Evolutionary conservation across 2,329 filamentous ascomycete genomes (phyloP), one percentile per base, ranked within the genome.

Genomic region (Penicillium corylophilum): DNA sequence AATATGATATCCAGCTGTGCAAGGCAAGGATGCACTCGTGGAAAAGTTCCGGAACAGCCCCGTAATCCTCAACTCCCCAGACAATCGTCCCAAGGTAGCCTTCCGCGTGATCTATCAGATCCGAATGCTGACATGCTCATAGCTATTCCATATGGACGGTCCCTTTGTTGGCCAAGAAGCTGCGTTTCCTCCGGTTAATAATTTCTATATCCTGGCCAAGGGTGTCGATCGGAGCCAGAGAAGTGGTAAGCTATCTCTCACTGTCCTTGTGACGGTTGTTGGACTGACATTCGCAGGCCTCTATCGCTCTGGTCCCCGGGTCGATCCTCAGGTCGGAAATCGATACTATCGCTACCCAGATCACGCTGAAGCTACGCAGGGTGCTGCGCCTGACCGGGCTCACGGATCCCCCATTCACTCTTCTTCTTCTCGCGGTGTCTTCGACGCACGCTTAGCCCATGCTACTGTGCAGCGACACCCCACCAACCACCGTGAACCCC

Each of bases 31-130:
- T 66, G 93, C 90, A 57, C 79, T 97, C 0, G 84, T 96, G 6
- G 89, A 95, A 70, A 96, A 97, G 68, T 99, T 99, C 67, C 86
- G 94, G 31, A 99, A 99, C 75, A 96, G 90, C 35, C 93, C 90
- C 0, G 91, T 99, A 26, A 96, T 97, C 90, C 79, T 93, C 1
- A 92, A 97, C 72, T 82, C 85, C 10, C 79, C 84, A 0, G 85
- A 87, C 46, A 95, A 90, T 64, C 86, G 90, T 1, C 94, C 94
- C 0, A 95, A 95, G 79, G 88, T 91, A 70, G 60, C 68, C 24
- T 51, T n/a, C 31, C 48, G 39, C 23, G 35, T 3, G 26, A 16
- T 38, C 20, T 15, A 43, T 18, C 4, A 46, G 7, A 51, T 16
- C 38, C n/a, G 45, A 7, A 24, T 48, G 50, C 38, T 62, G 49